These are phyloP conservation scores for Plenodomus biglobosus DNA, from an alignment of 2,329 filamentous ascomycete species.

Conservation along the genomic window DNA sequence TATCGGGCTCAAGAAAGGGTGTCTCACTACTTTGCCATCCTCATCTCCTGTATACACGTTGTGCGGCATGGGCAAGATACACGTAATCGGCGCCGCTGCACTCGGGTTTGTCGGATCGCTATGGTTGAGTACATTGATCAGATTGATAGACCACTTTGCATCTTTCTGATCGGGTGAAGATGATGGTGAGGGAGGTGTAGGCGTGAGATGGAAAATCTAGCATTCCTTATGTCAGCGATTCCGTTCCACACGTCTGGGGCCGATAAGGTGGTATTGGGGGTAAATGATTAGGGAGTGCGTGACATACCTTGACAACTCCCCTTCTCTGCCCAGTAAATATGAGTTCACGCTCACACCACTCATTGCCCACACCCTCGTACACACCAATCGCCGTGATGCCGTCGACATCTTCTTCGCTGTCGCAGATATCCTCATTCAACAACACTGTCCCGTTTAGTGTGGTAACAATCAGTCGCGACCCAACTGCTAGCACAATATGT, in stretches of 20 bases:
- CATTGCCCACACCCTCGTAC: constrained; percentile 86
- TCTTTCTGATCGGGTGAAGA: constrained; percentile 24
- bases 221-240: constrained; percentile 4
- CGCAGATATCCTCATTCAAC: constrained; percentile 78
- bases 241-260: background rate
- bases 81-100: constrained; percentile 69
- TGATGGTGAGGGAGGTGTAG: constrained; percentile 53
- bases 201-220: constrained; percentile 61
- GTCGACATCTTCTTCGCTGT: constrained; percentile 63
- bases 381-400: constrained; percentile 81
- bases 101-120: constrained; percentile 61
- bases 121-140: constrained; percentile 82
- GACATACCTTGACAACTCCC: constrained; percentile 72
- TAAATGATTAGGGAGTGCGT: too few relatives aligned
- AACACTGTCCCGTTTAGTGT: constrained; percentile 85
- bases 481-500: constrained; percentile 82
- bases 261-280: too few relatives aligned
- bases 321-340: constrained; percentile 85
- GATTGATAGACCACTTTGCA: constrained; percentile 70
- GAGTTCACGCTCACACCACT: constrained; percentile 85
- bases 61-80: constrained; percentile 78
- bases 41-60: constrained; percentile 94
- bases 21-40: constrained; percentile 72
- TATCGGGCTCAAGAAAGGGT: too few relatives aligned
- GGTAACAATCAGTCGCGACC: constrained; percentile 73